Evolutionary conservation across 495 filamentous ascomycete species (phyloP), one percentile per base, ranked within the genome.

Genomic region (Penicillium herquei): DNA sequence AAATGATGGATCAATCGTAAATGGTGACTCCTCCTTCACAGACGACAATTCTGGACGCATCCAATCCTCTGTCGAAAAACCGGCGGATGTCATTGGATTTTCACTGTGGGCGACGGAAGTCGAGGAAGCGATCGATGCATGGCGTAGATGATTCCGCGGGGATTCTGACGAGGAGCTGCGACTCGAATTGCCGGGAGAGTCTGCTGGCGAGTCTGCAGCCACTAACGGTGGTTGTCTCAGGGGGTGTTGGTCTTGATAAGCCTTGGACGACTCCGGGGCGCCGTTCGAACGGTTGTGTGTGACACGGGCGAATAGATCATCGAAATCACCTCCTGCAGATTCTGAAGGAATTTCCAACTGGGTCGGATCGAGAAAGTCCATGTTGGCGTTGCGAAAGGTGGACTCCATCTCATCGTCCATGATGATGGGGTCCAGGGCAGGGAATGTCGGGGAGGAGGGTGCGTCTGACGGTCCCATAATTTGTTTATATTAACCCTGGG

Each of bases 381-480:
- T 71, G 48, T 76, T 70, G 50, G 70, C 61, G 45, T 73, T 66
- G 43, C 64, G 66, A 48, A 75, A 78, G 39, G 69, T 59, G 46
- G 70, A 68, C 50, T 75, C 71, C 72, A 78, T 76, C 21, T 78
- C 74, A 62, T 74, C 73, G 62, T 77, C 74, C 56, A 78, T 66
- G 44, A 77, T 73, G 44, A 77, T 70, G 33, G 76, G 76, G 47
- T 78, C 76, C 55, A 78, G 55, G 39, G 69, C 42, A 61, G 74
- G 62, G 50, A 76, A 75, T 37, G 65, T 63, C 56, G 76, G 73
- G 37, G 74, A 77, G 49, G 73, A 74, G 14, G 67, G 57, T 17
- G 60, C 61, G 63, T 75, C 72, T 40, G 62, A 52, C 37, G 72
- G 65, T 70, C 72, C 70, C 76, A 78, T 78, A 54, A 64, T 76